These are phyloP conservation scores for Cryptococcus depauperatus DNA, from an alignment of 1,284 basidiomycete species.

Conservation along the genomic window DNA sequence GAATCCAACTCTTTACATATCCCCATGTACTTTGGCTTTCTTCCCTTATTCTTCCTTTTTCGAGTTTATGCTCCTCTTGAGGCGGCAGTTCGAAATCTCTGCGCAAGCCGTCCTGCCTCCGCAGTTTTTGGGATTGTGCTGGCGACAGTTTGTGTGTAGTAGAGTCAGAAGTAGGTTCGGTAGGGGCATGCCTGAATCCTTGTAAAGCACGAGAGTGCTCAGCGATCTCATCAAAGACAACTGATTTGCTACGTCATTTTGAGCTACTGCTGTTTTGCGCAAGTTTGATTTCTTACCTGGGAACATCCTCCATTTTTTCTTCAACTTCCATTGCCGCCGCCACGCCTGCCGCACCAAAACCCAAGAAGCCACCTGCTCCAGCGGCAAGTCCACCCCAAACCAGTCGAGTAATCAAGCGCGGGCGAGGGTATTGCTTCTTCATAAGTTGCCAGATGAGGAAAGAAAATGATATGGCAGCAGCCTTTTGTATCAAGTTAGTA, in stretches of 20 bases:
- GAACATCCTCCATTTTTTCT: conserved; percentile 16
- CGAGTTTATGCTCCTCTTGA: neutral
- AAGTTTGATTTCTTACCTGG: conserved; percentile 8
- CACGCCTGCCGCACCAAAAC: conserved; percentile 14
- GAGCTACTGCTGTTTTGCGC: too few relatives aligned
- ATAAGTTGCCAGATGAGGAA: conserved; percentile 13
- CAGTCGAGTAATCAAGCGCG: conserved; percentile 8
- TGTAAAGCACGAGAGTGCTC: conserved; percentile 11
- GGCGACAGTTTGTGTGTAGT: neutral
- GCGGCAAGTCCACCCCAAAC: conserved; percentile 9
- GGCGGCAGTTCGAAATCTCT: conserved; percentile 14
- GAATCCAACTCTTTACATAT: conserved; percentile 11
- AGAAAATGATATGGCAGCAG: conserved; percentile 8
- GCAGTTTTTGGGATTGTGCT: neutral
- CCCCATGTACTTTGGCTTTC: conserved; percentile 10
- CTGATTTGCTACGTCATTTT: conserved; percentile 8
- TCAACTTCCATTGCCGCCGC: conserved; percentile 19
- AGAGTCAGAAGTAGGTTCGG: neutral
- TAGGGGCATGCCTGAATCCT: conserved; percentile 2
- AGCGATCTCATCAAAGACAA: conserved; percentile 14
- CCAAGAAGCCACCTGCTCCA: conserved; percentile 13
- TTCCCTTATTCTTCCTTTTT: conserved; percentile 3
- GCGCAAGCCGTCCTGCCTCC: conserved; percentile 4
- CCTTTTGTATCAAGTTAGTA: conserved; percentile 1
- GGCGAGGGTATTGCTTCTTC: conserved; percentile 14